Evolutionary conservation across 148 eudicot species (phyloP).

Genomic region (Agrostemma githago): DNA sequence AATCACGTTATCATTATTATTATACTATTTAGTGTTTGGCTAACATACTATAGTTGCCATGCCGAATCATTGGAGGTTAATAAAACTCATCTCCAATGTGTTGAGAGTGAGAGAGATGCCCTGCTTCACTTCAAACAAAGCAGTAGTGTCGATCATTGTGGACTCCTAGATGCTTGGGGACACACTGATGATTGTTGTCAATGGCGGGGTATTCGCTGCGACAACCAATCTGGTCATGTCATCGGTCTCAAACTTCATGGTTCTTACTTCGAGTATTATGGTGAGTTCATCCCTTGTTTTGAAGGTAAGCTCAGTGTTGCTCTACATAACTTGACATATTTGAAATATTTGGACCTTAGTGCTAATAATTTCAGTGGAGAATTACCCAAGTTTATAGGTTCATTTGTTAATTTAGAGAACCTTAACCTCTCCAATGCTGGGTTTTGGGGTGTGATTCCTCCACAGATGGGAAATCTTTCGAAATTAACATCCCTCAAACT

Average conservation of each 20-base stretch:
- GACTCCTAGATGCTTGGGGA: no score
- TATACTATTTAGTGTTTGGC: neutral
- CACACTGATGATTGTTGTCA: slow-evolving; percentile 8
- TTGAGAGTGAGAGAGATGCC: neutral
- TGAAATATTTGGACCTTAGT: slow-evolving; percentile 18
- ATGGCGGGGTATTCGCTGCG: slow-evolving; percentile 11
- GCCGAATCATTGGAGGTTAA: neutral
- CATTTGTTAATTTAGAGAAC: slow-evolving; percentile 8
- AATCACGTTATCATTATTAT: neutral
- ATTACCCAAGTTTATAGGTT: slow-evolving; percentile 11
- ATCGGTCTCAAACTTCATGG: slow-evolving; percentile 2
- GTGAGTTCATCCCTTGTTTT: neutral
- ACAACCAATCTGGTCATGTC: slow-evolving; percentile 18
- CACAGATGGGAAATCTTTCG: slow-evolving; percentile 6
- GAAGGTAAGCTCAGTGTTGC: slow-evolving; percentile 6
- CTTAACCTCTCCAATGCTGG: slow-evolving; percentile 12
- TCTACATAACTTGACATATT: slow-evolving; percentile 10
- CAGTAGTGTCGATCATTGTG: neutral
- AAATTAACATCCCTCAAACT: slow-evolving; percentile 13
- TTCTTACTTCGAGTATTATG: no score
- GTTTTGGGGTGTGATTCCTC: slow-evolving; percentile 11
- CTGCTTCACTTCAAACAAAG: slow-evolving; percentile 3
- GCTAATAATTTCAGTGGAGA: neutral
- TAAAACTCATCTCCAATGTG: neutral
- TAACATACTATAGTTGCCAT: neutral